A percentile compares a stretch with the other conserved stretches of the same genome.
Conservation (phyloP, 371 early-diverging fungal genomes). For the Syncephalastrum racemosum region DNA sequence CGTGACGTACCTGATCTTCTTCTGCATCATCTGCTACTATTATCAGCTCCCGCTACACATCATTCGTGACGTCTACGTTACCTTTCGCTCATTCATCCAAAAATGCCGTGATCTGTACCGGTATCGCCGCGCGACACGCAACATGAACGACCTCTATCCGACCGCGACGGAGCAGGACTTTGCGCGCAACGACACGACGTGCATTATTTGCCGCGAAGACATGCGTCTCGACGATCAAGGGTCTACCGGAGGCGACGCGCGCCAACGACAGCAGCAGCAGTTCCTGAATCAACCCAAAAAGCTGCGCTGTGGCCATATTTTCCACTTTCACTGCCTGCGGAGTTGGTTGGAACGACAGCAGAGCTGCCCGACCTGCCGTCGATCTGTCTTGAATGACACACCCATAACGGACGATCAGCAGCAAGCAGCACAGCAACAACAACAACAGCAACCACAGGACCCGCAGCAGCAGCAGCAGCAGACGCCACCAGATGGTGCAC, state of each 20-base stretch:
- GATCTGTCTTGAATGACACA: slow-evolving; percentile 41
- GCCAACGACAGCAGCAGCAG: slow-evolving; percentile 24
- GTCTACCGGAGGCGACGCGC: slow-evolving; percentile 8
- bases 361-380: slow-evolving; percentile 95
- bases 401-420: slow-evolving; percentile 2
- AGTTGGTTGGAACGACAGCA: slow-evolving; percentile 99
- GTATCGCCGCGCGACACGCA: slow-evolving; percentile 90
- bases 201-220: slow-evolving; percentile 97
- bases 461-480: slow-evolving; percentile 13
- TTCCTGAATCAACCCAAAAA: slow-evolving; percentile 82
- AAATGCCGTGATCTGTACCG: slow-evolving; percentile 86
- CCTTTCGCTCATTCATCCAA: slow-evolving; percentile 84
- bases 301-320: slow-evolving; percentile 96
- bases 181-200: slow-evolving; percentile 77
- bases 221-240: slow-evolving; percentile 57
- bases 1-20: slow-evolving; percentile 83
- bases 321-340: slow-evolving; percentile 96
- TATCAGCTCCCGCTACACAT: slow-evolving; percentile 93
- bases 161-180: slow-evolving; percentile 85
- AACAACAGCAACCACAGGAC: slow-evolving; percentile 18
- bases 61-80: slow-evolving; percentile 93
- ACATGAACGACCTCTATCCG: slow-evolving; percentile 95
- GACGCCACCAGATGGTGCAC: slow-evolving; percentile 10
- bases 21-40: slow-evolving; percentile 75
- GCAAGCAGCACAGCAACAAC: slow-evolving; percentile 20